phyloP scores from a whole-genome alignment of 2,329 filamentous ascomycete species.

The Allantophomopsis lycopodina region DNA sequence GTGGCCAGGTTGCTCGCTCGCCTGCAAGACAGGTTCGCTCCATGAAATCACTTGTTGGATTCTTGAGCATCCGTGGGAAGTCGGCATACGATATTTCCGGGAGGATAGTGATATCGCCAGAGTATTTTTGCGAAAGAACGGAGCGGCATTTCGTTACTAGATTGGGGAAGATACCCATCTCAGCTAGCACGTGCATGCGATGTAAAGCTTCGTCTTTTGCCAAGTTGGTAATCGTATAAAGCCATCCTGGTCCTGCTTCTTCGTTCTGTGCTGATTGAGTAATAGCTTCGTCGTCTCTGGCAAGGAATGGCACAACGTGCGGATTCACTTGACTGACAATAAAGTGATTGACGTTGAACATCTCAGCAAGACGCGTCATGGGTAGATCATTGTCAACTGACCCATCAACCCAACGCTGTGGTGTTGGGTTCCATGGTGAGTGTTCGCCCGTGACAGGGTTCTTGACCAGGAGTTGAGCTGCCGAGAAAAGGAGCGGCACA shows the following conservation, averaged over 20 bases:
- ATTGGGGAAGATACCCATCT: constrained; percentile 70
- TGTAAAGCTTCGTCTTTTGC: constrained; percentile 72
- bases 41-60: constrained; percentile 83
- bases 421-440: constrained; percentile 73
- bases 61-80: constrained; percentile 64
- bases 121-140: constrained; percentile 81
- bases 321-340: constrained; percentile 96
- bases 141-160: constrained; percentile 65
- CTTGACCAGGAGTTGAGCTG: constrained; percentile 69
- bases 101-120: constrained; percentile 88
- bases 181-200: constrained; percentile 65
- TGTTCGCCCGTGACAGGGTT: constrained; percentile 68
- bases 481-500: constrained; percentile 73
- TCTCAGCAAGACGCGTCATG: constrained; percentile 77
- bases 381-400: constrained; percentile 91
- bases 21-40: constrained; percentile 60
- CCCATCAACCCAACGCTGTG: constrained; percentile 83
- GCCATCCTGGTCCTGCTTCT: constrained; percentile 30
- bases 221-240: constrained; percentile 54
- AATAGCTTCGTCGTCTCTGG: constrained; percentile 49
- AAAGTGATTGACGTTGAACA: constrained; percentile 98
- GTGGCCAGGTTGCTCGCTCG: constrained; percentile 84
- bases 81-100: constrained; percentile 65
- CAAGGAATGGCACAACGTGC: constrained; percentile 77
- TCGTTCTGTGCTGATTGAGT: constrained; percentile 20